These are phyloP conservation scores for Botryotinia calthae DNA, from an alignment of 2,329 filamentous ascomycete genomes.

Conservation along the genomic window DNA sequence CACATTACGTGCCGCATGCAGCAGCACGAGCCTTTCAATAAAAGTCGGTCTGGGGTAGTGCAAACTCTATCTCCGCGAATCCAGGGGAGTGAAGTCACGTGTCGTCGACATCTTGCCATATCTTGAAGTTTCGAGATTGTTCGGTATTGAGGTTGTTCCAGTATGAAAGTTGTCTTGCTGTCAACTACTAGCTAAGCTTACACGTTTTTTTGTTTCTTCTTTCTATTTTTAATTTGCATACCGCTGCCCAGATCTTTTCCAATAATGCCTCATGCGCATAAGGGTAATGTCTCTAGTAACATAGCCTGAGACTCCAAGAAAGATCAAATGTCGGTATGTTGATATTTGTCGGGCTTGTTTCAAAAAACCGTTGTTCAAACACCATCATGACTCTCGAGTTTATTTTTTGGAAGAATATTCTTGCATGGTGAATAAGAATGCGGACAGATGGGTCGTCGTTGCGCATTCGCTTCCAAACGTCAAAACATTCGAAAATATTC, in stretches of 20 bases:
- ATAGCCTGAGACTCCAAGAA: not conserved
- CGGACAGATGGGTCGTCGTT: not conserved
- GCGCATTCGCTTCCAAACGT: not conserved
- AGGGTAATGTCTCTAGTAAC: not conserved
- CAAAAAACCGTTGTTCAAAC: not conserved
- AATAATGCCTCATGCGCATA: not conserved
- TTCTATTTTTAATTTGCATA: not conserved
- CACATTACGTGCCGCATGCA: not conserved
- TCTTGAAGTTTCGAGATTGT: constrained; percentile 12
- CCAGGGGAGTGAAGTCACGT: not conserved
- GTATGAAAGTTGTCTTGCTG: not conserved
- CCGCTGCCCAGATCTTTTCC: not conserved
- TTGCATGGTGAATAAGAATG: not conserved
- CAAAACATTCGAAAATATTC: not conserved
- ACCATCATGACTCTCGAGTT: not conserved
- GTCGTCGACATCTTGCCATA: not conserved
- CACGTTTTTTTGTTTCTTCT: not conserved
- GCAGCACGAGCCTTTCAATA: not conserved
- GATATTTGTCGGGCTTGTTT: not conserved
- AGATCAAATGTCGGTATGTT: not conserved
- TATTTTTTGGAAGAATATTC: not conserved
- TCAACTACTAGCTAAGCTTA: not conserved
- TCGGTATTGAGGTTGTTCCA: not conserved
- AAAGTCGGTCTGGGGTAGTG: constrained; percentile 17
- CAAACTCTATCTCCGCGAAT: constrained; percentile 11